Evolutionary conservation across 2,329 filamentous ascomycete genomes (phyloP).

Genomic region (Pseudocercospora macadamiae): DNA sequence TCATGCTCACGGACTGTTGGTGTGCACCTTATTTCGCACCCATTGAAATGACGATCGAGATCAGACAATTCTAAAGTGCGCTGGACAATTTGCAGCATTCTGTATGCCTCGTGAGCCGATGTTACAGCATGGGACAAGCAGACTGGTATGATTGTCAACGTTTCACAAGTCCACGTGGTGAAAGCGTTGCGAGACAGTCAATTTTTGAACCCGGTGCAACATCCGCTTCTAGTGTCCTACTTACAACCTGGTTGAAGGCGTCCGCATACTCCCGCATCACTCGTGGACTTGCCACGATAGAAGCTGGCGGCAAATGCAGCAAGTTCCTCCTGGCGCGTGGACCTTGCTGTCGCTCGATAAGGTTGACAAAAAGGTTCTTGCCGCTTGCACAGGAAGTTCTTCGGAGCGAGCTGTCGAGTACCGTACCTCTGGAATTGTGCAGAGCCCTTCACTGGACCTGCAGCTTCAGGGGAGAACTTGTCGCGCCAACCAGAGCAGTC

Average conservation of each 20-base stretch:
- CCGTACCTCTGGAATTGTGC: not conserved
- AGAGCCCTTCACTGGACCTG: not conserved
- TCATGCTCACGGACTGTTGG: slow-evolving; percentile 4
- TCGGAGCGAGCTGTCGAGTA: not conserved
- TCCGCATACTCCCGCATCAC: not conserved
- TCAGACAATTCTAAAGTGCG: not conserved
- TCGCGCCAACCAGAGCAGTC: not conserved
- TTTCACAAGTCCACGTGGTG: not conserved
- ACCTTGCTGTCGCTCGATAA: not conserved
- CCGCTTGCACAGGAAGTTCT: not conserved
- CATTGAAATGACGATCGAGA: not conserved
- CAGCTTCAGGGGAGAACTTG: not conserved
- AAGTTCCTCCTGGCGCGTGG: not conserved
- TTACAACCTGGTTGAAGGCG: not conserved
- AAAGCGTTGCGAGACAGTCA: too few relatives aligned
- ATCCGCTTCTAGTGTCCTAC: not conserved
- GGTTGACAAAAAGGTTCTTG: not conserved
- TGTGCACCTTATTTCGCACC: not conserved
- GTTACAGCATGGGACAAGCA: not conserved
- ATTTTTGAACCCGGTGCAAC: not conserved
- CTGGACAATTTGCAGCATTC: not conserved
- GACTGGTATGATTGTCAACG: not conserved
- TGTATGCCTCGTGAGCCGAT: not conserved
- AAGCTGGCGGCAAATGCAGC: not conserved
- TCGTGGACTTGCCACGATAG: not conserved